Base-by-base conservation (phyloP, 495 filamentous ascomycete genomes). In the Hypoxylon trugodes region DNA sequence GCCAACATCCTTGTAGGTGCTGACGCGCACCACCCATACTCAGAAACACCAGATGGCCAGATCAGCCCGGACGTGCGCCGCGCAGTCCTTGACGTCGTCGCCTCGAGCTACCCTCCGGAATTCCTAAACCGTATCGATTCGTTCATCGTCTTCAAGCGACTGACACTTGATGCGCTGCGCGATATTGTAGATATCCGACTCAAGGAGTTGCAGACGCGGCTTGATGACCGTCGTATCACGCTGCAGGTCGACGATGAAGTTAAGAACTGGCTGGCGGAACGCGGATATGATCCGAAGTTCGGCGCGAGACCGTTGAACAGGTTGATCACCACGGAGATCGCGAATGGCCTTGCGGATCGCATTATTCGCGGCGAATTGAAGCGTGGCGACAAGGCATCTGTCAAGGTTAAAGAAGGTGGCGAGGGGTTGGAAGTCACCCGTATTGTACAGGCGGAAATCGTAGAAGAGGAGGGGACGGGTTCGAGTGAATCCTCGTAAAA, bases 101-200 rank as follows among this genome's bases (percentile, higher is more conserved):
- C 88, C 10, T 59, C 76, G 0, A 67, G 79, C 79, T 97, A 97
- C 71, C 83, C 93, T 4, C 95, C 96, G 9, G 94, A 98, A 71
- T 98, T 98, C 80, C 82, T 98, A 49, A 98, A 98, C 75, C 86
- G 95, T 5, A 91, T 98, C 49, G 95, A 98, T 74, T 93, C 96
- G 50, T 97, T 98, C 78, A 97, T 97, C 74, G 80, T 98, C 69
- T 98, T 98, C 83, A 90, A 89, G 70, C 85, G 93, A 6, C 84
- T 97, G 2, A 92, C 90, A 0, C 77, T 81, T 15, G 80, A 84
- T 19, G 92, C 95, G 38, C 84, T 98, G 21, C 80, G 92, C 5
- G 95, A 96, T 66, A 98, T 98, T 49, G 92, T 97, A 43, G 91
- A 97, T 66, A 97, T 98, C 54, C 85, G 95, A 46, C 78, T 98